Evolutionary conservation across 1,284 basidiomycete genomes (phyloP), one percentile per base, ranked within the genome.

Genomic region (Pisolithus thermaeus): DNA sequence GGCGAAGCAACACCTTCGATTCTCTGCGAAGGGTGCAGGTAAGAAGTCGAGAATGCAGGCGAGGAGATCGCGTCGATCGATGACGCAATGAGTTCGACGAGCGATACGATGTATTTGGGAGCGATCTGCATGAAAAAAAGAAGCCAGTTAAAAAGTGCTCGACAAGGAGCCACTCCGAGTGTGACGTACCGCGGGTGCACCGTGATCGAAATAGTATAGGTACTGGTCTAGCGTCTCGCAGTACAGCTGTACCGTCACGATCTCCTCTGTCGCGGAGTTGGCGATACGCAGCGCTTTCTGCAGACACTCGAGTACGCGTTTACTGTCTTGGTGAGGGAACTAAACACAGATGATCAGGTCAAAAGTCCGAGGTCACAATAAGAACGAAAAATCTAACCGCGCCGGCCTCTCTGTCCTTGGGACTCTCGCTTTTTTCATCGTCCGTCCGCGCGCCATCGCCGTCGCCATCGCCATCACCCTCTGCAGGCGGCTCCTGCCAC

Each of bases 241-340:
- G 67, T 96, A 97, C 3, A 97, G 76, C 66, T 97, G 93, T 2
- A 95, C 87, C 1, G 87, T 95, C 38, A 96, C 90, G 57, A 97
- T 89, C 62, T 96, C 92, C 69, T 97, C 94, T 52, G 92, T 94
- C 30, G 91, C 90, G 2, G 90, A 92, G 61, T 92, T 92, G 2
- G 94, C 94, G 60, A 96, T 97, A 4, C 94, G 83, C 23, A 97
- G 74, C 6, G 91, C 89, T 69, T 97, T 97, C 67, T 97, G 94
- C 35, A 97, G 75, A 61, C 94, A 97, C 68, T 97, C 94, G 30
- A 97, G 75, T 0, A 97, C 93, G 37, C 94, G 90, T 64, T 96
- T 96, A 70, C 92, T 94, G 65, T 97, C 94, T 59, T 91, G 87
- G 64, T 89, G 90, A 27, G 91, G 90, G 59, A 86, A 83, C 90